Evolutionary conservation across 2,329 filamentous ascomycete genomes (phyloP), one percentile per base, ranked within the genome.

Genomic region (Ramularia collo-cygni): DNA sequence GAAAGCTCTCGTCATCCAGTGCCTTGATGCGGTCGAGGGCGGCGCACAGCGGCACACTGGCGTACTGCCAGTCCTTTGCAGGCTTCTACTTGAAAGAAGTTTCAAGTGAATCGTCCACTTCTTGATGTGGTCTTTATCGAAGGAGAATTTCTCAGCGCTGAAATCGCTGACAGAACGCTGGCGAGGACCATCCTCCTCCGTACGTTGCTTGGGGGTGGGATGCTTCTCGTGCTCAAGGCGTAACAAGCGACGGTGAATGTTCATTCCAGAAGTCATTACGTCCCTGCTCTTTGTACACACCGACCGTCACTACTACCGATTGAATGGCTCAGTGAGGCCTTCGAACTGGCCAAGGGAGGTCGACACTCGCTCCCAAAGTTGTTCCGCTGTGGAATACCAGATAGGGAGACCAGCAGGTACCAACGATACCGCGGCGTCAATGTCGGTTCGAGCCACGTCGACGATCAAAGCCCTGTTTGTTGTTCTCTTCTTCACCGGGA

Each of bases 41-140:
- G 34, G 67, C 70, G 47, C 61, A 56, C 24, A 70, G 61, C 27
- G 67, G 67, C n/a, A 69, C 69, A 29, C 64, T 67, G 36, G 66
- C 60, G 34, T 63, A 62, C 47, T 65, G 61, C 52, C 70, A 60
- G 21, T 61, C 55, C 4, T 59, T 53, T 19, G 67, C 43, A 26
- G 49, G 51, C 9, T 54, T 47, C 35, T 58, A 57, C 19, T 48
- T 53, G 18, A 56, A 55, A 61, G 59, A 18, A 69, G 52, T 9
- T 59, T 50, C 17, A 62, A 46, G 0, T 65, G 58, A 35, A 67
- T 54, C 33, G 56, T 53, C 63, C 64, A 71, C 9, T 53, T 44
- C 5, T 43, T 38, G 17, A 70, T 54, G 47, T 68, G 61, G 14
- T 50, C 44, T 2, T 61, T 56, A 21, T 61, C 52, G 51, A 61